These are phyloP conservation scores for Aspergillus incahuasiensis DNA, from an alignment of 495 filamentous ascomycete species.

Conservation along the genomic window DNA sequence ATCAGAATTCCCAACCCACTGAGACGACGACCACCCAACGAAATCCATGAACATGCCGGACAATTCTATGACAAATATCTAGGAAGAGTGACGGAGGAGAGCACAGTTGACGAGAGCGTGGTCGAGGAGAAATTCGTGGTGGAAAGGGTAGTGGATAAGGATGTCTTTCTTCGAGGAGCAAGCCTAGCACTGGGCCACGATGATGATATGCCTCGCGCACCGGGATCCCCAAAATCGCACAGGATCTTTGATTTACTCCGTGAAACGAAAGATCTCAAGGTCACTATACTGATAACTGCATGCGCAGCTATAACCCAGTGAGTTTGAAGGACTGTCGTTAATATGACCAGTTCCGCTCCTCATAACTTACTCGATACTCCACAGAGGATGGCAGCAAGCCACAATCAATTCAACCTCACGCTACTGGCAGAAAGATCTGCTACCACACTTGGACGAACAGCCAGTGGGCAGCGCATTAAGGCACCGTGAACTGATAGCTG, in stretches of 20 bases:
- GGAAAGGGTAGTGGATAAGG: not conserved
- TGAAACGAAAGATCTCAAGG: slow-evolving; percentile 21
- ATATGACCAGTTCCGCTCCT: no score
- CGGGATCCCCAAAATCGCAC: no score
- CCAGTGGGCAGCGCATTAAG: not conserved
- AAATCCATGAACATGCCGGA: no score
- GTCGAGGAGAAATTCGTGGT: no score
- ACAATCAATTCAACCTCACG: slow-evolving; percentile 64
- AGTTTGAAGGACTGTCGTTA: not conserved
- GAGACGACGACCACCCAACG: no score
- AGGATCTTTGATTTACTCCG: slow-evolving; percentile 4
- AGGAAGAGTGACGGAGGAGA: no score
- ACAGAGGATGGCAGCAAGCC: slow-evolving; percentile 61
- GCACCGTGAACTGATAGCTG: slow-evolving; percentile 29
- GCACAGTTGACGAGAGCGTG: not conserved
- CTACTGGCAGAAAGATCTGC: slow-evolving; percentile 47
- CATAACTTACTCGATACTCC: not conserved
- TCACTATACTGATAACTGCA: slow-evolving; percentile 22
- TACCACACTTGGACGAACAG: not conserved
- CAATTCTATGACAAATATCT: no score
- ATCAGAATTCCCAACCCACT: no score
- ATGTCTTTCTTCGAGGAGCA: slow-evolving; percentile 16
- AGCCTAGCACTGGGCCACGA: not conserved
- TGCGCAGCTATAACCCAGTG: slow-evolving; percentile 28
- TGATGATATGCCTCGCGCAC: no score